Evolutionary conservation across 768 basidiomycete genomes (phyloP).

Genomic region (Mrakia frigida): DNA sequence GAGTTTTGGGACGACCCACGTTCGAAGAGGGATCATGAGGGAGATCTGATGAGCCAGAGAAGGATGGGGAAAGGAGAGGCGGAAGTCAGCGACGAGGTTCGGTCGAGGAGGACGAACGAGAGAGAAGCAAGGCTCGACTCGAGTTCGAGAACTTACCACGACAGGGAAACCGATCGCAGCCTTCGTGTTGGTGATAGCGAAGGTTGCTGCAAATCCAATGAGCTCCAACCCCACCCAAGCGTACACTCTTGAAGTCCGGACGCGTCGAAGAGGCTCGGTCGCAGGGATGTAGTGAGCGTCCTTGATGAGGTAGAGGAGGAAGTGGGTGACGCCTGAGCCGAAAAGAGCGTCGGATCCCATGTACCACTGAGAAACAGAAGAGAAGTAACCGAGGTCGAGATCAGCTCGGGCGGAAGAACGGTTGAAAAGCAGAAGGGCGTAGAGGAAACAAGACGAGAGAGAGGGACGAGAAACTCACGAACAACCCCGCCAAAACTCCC

Average conservation of each 20-base stretch:
- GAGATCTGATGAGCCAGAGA: constrained; percentile 50
- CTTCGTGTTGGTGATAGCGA: constrained; percentile 84
- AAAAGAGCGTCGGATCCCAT: constrained; percentile 82
- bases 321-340: constrained; percentile 74
- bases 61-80: too few species aligned
- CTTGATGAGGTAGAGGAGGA: constrained; percentile 70
- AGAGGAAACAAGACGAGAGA: too few species aligned
- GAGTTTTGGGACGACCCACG: constrained; percentile 63
- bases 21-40: constrained; percentile 70
- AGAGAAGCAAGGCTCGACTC: neutral
- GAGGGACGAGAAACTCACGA: too few species aligned
- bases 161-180: constrained; percentile 89
- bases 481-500: constrained; percentile 69
- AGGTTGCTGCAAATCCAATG: constrained; percentile 76
- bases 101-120: neutral
- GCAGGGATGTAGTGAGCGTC: constrained; percentile 61
- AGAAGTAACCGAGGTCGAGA: neutral
- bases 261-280: constrained; percentile 64
- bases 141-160: constrained; percentile 45
- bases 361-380: constrained; percentile 56
- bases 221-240: constrained; percentile 72
- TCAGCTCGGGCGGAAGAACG: neutral
- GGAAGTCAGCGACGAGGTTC: neutral
- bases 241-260: constrained; percentile 67
- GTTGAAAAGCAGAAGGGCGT: neutral